phyloP scores from a whole-genome alignment of 768 basidiomycete species.

The Termitomyces sp. region DNA sequence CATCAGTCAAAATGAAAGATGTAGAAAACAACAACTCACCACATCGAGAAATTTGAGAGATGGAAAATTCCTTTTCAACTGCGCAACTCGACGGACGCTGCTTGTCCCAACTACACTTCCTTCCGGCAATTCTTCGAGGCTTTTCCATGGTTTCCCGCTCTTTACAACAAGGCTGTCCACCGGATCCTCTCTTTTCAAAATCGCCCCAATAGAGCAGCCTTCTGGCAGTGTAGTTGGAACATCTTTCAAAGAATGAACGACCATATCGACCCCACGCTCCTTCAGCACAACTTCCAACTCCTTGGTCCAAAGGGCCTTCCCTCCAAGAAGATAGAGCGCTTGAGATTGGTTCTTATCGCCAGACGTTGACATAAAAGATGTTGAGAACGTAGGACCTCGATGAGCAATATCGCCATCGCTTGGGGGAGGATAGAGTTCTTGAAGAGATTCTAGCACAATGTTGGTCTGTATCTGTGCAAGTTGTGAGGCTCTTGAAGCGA shows the following conservation, averaged over 20 bases:
- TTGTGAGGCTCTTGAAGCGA: constrained; percentile 85
- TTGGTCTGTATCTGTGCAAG: constrained; percentile 90
- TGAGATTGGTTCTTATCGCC: constrained; percentile 91
- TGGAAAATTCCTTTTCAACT: constrained; percentile 76
- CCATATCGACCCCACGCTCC: constrained; percentile 74
- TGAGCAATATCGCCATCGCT: constrained; percentile 8
- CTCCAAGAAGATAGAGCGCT: constrained; percentile 81
- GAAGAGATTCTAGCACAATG: constrained; percentile 63
- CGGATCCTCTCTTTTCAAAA: constrained; percentile 84
- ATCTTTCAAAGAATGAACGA: constrained; percentile 92
- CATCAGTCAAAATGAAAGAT: background rate
- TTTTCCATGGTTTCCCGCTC: constrained; percentile 60
- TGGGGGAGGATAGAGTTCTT: constrained; percentile 45
- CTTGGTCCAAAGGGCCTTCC: constrained; percentile 94
- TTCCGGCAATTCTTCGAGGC: constrained; percentile 75
- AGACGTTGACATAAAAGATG: constrained; percentile 56
- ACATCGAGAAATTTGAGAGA: constrained; percentile 79
- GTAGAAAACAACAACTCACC: constrained; percentile 45
- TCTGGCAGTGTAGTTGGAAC: constrained; percentile 84
- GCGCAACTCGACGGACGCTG: constrained; percentile 89
- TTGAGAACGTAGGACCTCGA: constrained; percentile 32
- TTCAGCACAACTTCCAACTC: constrained; percentile 87
- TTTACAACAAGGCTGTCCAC: constrained; percentile 88
- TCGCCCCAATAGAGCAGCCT: constrained; percentile 81
- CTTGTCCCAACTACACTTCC: constrained; percentile 95